These are phyloP conservation scores for Clathrospora elynae DNA, from an alignment of 2,329 filamentous ascomycete genomes.

Conservation along the genomic window DNA sequence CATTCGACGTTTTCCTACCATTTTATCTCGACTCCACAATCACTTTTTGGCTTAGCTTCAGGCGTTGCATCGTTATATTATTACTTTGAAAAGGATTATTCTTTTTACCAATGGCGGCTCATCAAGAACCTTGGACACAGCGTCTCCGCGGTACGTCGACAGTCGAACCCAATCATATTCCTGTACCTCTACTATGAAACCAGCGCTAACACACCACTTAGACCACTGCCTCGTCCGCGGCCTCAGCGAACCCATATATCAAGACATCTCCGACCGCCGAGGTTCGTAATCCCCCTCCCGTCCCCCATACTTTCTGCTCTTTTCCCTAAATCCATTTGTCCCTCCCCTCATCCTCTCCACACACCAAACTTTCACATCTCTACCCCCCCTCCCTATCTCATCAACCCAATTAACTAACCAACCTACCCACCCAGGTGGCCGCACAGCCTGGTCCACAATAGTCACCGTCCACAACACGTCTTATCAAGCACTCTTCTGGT, in stretches of 20 bases:
- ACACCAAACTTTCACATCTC: too few relatives aligned
- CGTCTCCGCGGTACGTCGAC: constrained; percentile 37
- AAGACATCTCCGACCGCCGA: constrained; percentile 47
- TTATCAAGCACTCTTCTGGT: constrained; percentile 46
- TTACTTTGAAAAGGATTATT: too few relatives aligned
- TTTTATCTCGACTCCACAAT: too few relatives aligned
- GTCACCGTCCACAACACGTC: constrained; percentile 32
- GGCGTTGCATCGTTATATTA: not conserved
- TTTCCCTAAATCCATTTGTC: not conserved
- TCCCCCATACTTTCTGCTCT: not conserved
- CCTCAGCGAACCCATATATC: constrained; percentile 38
- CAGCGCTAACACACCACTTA: constrained; percentile 19
- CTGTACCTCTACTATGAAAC: not conserved
- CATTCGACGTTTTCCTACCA: too few relatives aligned
- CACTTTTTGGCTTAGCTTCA: too few relatives aligned
- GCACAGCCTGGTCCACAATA: constrained; percentile 47
- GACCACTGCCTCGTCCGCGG: constrained; percentile 39
- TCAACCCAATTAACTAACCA: constrained; percentile 2
- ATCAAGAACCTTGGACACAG: constrained; percentile 29
- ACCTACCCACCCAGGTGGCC: constrained; percentile 33
- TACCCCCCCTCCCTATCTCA: not conserved
- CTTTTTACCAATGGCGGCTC: constrained; percentile 28
- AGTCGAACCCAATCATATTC: not conserved
- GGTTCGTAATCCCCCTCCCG: constrained; percentile 27
- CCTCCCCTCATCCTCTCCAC: not conserved